Evolutionary conservation across 1,284 basidiomycete genomes (phyloP), one percentile per base, ranked within the genome.

Genomic region (Macrocystidia cucumis): DNA sequence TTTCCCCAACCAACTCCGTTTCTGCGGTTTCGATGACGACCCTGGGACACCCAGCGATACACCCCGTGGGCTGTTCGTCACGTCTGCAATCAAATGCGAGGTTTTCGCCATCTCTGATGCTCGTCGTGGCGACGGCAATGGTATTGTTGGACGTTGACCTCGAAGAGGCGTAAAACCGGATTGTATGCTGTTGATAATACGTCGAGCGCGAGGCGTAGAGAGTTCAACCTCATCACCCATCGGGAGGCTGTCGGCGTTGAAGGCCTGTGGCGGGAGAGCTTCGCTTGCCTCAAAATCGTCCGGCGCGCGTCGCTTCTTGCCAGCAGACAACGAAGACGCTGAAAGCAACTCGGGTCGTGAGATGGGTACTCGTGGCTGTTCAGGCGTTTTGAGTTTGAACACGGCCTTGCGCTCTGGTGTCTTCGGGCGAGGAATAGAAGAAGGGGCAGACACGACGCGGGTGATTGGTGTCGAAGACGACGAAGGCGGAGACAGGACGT

Each of bases 131-230:
- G 75, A 73, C 11, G 65, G 50, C 40, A 60, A 48, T 23, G 62
- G 48, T 22, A 53, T 40, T 14, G 55, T 51, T 7, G 66, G 62
- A 37, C 69, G 69, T 34, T 65, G 60, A 40, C 66, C 63, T 13
- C 83, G 72, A 17, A 74, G 64, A 4, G 84, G 84, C 1, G 83
- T 87, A 51, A 87, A 87, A 2, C 83, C 77, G 6, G 72, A 64
- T 34, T 78, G 72, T 29, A 72, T 55, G 35, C 63, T 69, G 40
- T 70, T 77, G 32, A 76, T 46, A 35, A 71, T 65, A 44, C 73
- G 66, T 39, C 74, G 69, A 21, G 69, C 63, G 33, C 73, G 71
- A 18, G 77, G 77, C 1, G 75, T 78, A 19, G 62, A 62, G 19
- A 59, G 65, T 42, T 70, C 49, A 22, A 44, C 36, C 24, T 62